Base-by-base conservation (phyloP, 768 basidiomycete genomes). In the Trametes villosa region DNA sequence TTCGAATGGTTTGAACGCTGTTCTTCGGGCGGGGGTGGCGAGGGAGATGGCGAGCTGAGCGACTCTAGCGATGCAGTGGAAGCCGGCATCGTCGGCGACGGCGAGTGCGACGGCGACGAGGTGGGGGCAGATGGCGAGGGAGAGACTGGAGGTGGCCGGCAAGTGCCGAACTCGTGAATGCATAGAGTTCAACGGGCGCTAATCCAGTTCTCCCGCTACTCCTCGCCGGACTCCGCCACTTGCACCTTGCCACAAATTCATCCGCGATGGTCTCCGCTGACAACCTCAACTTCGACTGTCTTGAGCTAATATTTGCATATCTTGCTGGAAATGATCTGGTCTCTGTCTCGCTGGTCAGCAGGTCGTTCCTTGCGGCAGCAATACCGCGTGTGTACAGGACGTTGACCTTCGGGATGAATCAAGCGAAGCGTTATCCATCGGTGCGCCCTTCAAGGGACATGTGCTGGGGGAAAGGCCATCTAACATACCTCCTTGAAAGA, bases 221-320 rank as follows among this genome's bases (percentile, higher is more conserved):
- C 20, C 9, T 50, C 60, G n/a, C n/a, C 50, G 47, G 5, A 47
- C 46, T 31, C 30, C 38, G 58, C 24, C 47, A 9, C 51, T 27
- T n/a, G n/a, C n/a, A n/a, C n/a, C n/a, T n/a, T 12, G 6, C 27
- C 48, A 6, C 18, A 7, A n/a, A 18, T 6, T 24, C 31, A n/a
- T n/a, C 9, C 33, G n/a, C 29, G 17, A 89, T 89, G 88, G 83
- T 86, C 46, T 80, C 84, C 30, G 85, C 84, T 12, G 84, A 88
- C 64, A 88, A 83, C 65, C 76, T 90, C 47, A 86, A 91, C 62
- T 79, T 85, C 20, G 90, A 92, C 73, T 86, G 91, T 36, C 79
- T 91, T 41, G 86, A 88, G 68, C 76, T 85, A n/a, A 83, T 92
- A 18, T 87, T 87, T 63, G 71, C 75, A 0, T 75, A 80, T 65